Evolutionary conservation across 768 basidiomycete species (phyloP), one percentile per base, ranked within the genome.

Genomic region (Jaapia argillacea): DNA sequence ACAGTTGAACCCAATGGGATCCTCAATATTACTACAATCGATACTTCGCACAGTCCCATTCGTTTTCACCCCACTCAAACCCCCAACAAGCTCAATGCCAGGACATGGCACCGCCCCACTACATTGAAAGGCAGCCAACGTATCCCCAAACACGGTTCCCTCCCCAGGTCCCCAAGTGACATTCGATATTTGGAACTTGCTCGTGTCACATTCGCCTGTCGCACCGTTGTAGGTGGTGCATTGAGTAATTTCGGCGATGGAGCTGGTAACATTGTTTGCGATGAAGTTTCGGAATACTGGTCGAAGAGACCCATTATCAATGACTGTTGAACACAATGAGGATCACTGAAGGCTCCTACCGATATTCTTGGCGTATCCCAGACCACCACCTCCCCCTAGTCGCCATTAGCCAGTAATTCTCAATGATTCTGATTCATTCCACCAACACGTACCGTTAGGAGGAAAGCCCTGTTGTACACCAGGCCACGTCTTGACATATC

Each of bases 401-500:
- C 37, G 22, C 7, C 10, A 33, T 16, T 10, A 33, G 31, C 5
- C 22, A 42, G 13, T 36, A 12, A 12, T 5, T 7, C n/a, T 23
- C 27, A 12, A 10, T 36, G 23, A 26, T 41, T 33, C 22, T 22
- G 5, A 36, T 31, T 21, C 37, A 7, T 38, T 10, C 7, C 37
- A 38, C 37, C 7, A 21, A 10, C 37, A 41, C 46, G 39, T 20
- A 54, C 60, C 63, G 40, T 65, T 65, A 1, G 63, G 62, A 22
- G 63, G 62, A 23, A 53, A 58, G 16, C 54, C 53, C 39, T 60
- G 53, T 45, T 59, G 50, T 23, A 60, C 49, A 10, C 61, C 53
- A 24, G 62, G 62, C 63, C 63, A 65, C 20, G 62, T 61, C 47
- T 65, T 65, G 40, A 63, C 54, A 41, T 65, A 63, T 4, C 56